A percentile compares a stretch with the other conserved stretches of the same genome.
Conservation (phyloP, 2,329 filamentous ascomycete genomes). For the Zasmidium citrigriseum region DNA sequence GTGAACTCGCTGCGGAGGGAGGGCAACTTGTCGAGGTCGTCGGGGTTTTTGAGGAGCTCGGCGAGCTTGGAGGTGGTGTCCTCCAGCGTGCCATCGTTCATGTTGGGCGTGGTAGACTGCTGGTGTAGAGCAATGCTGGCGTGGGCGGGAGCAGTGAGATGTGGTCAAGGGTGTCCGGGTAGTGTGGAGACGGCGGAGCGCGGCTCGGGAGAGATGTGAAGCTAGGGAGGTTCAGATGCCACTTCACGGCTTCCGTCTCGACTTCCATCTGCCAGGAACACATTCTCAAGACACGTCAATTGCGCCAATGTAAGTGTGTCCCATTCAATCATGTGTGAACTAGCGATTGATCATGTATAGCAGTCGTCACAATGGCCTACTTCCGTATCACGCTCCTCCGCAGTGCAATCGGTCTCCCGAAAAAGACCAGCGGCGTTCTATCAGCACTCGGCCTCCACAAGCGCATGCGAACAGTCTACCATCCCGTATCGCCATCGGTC, state of each 20-base stretch:
- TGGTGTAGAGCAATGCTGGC: background rate
- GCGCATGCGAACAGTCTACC: slow-evolving; percentile 84
- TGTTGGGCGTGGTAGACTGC: slow-evolving; percentile 11
- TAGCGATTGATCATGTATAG: background rate
- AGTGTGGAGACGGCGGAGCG: background rate
- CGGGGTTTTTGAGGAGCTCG: slow-evolving; percentile 90
- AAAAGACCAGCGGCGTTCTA: slow-evolving; percentile 77
- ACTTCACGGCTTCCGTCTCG: background rate
- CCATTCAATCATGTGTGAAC: background rate
- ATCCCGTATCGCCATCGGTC: slow-evolving; percentile 76
- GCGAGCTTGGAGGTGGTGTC: slow-evolving; percentile 65
- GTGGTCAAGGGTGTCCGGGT: slow-evolving; percentile 3
- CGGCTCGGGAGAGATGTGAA: too few species aligned
- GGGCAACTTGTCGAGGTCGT: slow-evolving; percentile 95
- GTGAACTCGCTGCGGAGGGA: slow-evolving; percentile 88
- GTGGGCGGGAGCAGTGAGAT: background rate
- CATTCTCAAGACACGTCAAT: background rate
- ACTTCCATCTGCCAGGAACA: background rate
- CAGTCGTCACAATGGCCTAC: slow-evolving; percentile 47
- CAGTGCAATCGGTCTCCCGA: slow-evolving; percentile 80
- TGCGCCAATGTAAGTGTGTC: background rate
- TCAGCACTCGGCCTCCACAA: slow-evolving; percentile 81
- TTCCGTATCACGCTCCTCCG: slow-evolving; percentile 92
- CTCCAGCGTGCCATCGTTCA: slow-evolving; percentile 34
- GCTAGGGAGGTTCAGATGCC: background rate